Percentiles rank a stretch among this genome's conserved stretches.
Evolutionary conservation across 78 protist species (phyloP).

Genomic region (Dictyostelium citrinum): DNA sequence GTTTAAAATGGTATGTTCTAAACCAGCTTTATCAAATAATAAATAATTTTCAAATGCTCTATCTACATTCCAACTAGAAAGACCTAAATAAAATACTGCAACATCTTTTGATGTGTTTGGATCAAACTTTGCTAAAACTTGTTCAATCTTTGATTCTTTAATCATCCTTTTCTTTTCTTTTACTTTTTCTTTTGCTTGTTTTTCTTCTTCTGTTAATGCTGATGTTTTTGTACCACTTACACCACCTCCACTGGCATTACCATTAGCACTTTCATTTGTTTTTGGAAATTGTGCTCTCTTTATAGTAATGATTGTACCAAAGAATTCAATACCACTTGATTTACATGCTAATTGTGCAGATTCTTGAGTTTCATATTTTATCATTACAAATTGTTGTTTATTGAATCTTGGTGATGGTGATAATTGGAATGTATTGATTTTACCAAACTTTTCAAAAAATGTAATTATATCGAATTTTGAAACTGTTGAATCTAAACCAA

Average conservation of each 20-base stretch:
- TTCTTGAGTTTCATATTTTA: conserved; percentile 3
- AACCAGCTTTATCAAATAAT: conserved; percentile 21
- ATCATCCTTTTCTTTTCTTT: conserved; percentile 1
- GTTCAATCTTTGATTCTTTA: background rate
- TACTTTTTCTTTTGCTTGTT: background rate
- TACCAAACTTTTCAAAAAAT: conserved; percentile 10
- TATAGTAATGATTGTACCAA: background rate
- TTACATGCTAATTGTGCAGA: conserved; percentile 18
- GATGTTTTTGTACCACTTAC: background rate
- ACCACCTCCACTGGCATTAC: background rate
- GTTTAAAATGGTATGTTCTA: background rate
- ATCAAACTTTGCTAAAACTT: background rate
- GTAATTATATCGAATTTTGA: background rate
- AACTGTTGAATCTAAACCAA: conserved; percentile 3
- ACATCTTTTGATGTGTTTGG: conserved; percentile 4
- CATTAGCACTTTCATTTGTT: background rate
- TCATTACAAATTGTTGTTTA: background rate
- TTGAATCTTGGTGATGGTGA: background rate
- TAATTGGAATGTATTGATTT: background rate
- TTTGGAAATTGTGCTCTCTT: background rate
- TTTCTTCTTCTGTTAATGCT: background rate
- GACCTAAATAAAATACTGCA: conserved; percentile 33
- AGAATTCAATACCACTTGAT: conserved; percentile 17
- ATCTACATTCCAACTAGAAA: conserved; percentile 40
- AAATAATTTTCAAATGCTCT: conserved; percentile 23